Evolutionary conservation across 495 filamentous ascomycete species (phyloP), one percentile per base, ranked within the genome.

Genomic region (Penicillium mononematosum): DNA sequence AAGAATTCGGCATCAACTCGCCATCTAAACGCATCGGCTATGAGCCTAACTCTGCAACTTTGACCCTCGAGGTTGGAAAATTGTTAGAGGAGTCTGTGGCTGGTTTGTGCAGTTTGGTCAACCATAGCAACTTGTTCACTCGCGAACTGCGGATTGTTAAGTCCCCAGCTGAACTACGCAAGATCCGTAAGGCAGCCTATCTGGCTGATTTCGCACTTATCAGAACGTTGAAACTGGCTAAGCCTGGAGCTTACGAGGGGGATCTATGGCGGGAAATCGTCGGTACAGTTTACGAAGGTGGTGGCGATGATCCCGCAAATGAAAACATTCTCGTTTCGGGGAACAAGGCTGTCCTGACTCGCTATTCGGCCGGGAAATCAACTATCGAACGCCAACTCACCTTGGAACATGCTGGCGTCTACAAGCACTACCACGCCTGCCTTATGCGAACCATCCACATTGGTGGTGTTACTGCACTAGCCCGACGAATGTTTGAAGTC

Each of bases 321-420:
- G 61, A 67, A 38, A 67, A 67, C 44, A 67, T 67, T 32, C 55
- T 67, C n/a, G 61, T 67, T 9, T 67, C 61, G 2, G 64, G 64
- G 11, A 67, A 67, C 45, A 64, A 67, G 53, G 64, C 64, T 0
- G 61, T 67, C n/a, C 56, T 67, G 1, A 67, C 64, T 24, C 61
- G 61, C 2, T 67, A 67, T 31, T 67, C 61, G 10, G 59, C 61
- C 12, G 61, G 64, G n/a, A 67, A 67, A 29, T 41, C 53, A 32
- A 61, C 47, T 22, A 62, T 67, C 12, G 61, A 67, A 38, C 55
- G 61, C 10, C 61, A 67, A 45, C 49, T 67, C 10, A 67, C 64
- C 4, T 55, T 61, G 19, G 64, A 67, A 45, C 64, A 67, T 49
- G 64, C 61, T 12, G 64, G 55, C 5, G 54, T 55, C 12, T 67